phyloP scores from a whole-genome alignment of 2,329 filamentous ascomycete species.

The Elsinoe australis region DNA sequence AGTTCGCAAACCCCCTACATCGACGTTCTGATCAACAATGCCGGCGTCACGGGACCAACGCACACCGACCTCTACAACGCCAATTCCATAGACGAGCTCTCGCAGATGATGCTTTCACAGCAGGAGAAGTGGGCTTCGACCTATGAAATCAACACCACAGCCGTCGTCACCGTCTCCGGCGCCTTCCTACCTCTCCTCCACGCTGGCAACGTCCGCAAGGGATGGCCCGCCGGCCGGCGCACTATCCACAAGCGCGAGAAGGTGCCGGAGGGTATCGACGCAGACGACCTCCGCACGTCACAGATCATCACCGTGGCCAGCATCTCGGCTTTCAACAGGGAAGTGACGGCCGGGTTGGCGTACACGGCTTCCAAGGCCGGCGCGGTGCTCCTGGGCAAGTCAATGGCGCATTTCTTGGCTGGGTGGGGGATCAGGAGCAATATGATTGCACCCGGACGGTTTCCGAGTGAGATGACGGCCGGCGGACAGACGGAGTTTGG shows the following conservation, averaged over 20 bases:
- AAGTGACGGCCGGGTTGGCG: slow-evolving; percentile 32
- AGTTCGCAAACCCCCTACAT: slow-evolving; percentile 39
- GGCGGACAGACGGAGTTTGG: slow-evolving; percentile 28
- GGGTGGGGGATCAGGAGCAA: slow-evolving; percentile 42
- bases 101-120: slow-evolving; percentile 34
- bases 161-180: slow-evolving; percentile 39
- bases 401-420: slow-evolving; percentile 36
- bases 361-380: slow-evolving; percentile 41
- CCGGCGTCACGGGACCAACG: slow-evolving; percentile 34
- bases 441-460: slow-evolving; percentile 39
- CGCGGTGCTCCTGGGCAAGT: slow-evolving; percentile 40
- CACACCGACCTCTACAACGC: slow-evolving; percentile 37
- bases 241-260: slow-evolving; percentile 22
- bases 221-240: slow-evolving; percentile 32
- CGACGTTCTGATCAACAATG: slow-evolving; percentile 42
- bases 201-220: slow-evolving; percentile 37
- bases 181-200: slow-evolving; percentile 41
- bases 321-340: slow-evolving; percentile 35
- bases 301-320: slow-evolving; percentile 42
- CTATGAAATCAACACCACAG: slow-evolving; percentile 39
- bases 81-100: slow-evolving; percentile 38
- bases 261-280: slow-evolving; percentile 23
- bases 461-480: slow-evolving; percentile 41
- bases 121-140: slow-evolving; percentile 31
- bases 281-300: slow-evolving; percentile 34